Evolutionary conservation across 306 rosid species (phyloP), one percentile per base, ranked within the genome.

Genomic region (Alnus rubra): DNA sequence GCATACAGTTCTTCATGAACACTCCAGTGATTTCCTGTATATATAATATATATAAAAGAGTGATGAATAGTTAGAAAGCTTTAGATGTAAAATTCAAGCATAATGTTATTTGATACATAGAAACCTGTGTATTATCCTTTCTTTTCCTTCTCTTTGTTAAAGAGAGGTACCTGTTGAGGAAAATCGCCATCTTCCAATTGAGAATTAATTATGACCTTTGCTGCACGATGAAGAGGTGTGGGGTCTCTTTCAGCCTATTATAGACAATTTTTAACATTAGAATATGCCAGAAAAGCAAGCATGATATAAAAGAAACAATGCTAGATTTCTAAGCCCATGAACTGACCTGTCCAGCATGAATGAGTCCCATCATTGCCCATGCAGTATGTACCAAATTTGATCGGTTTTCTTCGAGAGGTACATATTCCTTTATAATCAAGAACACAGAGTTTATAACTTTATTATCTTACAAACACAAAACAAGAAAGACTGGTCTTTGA

Each of bases 321-420:
- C 49, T 65, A 16, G 8, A 37, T 16, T 65, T 65, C 16, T 18
- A 39, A n/a, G 49, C 28, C 8, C 2, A 54, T 45, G 30, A 70
- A 19, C 77, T 9, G 16, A 87, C 92, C 89, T 89, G 92, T 52
- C 88, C 90, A 0, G 88, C 56, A 79, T 88, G 84, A 80, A 90
- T 83, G 37, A 92, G 79, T 45, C 87, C 93, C 92, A 92, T 86
- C 81, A 90, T 75, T 14, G 92, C 93, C 97, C 93, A 90, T 11
- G 92, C 88, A 0, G 94, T 92, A 0, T 91, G 97, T 23, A 90
- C 93, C 74, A 88, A 82, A 68, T 92, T 88, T 65, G 97, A 87
- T 7, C 86, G 56, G 14, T 56, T 85, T 73, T 84, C 89, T 75
- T 92, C 92, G 0, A 88, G 81, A 9, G 84, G 92, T 15, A 92